Base-by-base conservation (phyloP, 176 grass and related monocot species). In the Tillandsia leiboldiana region DNA sequence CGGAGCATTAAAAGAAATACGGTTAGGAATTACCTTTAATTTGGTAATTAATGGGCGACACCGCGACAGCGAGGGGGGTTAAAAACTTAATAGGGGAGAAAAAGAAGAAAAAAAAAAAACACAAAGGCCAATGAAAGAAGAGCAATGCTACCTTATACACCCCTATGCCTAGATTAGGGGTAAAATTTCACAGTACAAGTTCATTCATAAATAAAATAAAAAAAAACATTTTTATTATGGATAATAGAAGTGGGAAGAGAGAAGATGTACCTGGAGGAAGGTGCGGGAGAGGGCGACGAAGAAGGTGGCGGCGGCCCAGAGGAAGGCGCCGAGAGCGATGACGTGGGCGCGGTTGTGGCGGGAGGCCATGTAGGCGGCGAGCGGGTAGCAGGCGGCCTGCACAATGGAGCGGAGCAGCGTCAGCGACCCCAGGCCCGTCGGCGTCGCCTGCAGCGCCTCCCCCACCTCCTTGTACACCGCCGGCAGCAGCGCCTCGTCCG, bases 291-390 rank as follows among this genome's bases (percentile, higher is more conserved):
- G 48, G 73, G 83, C 92, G 75, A 91, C 88, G 53, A 91, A 76
- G 68, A 96, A 96, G 15, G 92, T 96, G 66, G 92, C 92, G 50
- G 83, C 83, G 63, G 92, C 85, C 92, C 88, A 96, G 81, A 96
- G 92, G 51, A 96, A 70, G 14, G 88, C 85, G 3, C 92, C 92
- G 0, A 72, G 74, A 63, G 92, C 88, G 65, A 96, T 69, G 53
- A 96, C 88, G 78, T 88, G 92, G 13, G 88, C 81, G 17, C 92
- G 80, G 83, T 96, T 84, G 80, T 89, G 79, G 4, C 85, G 79
- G 50, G 81, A 69, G 63, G 88, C 83, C 69, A 87, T 76, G 80
- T 91, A 96, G 29, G 88, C 85, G 61, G 85, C 92, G 53, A 96
- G 80, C 24, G 88, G 92, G 69, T 91, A 96, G 85, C 82, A 96